Conservation (phyloP, 805 yeast species). For the Lipomyces sp. region DNA sequence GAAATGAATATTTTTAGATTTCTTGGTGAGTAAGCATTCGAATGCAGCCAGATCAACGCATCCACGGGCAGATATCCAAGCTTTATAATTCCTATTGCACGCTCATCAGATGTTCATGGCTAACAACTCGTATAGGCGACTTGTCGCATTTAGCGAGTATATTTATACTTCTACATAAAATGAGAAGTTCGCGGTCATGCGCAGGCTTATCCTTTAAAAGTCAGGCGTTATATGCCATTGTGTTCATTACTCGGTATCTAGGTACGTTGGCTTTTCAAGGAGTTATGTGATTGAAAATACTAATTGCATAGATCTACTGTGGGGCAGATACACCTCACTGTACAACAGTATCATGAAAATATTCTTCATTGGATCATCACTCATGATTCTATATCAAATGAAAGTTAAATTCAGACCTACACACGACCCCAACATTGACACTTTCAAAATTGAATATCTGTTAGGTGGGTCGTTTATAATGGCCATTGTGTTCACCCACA, state of each 20-base stretch:
- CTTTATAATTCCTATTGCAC: slow-evolving; percentile 44
- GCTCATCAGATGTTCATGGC: slow-evolving; percentile 44
- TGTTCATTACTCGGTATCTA: slow-evolving; percentile 73
- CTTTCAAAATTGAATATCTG: slow-evolving; percentile 75
- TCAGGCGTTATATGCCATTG: slow-evolving; percentile 75
- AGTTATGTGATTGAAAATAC: slow-evolving; percentile 36
- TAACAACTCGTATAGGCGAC: slow-evolving; percentile 57
- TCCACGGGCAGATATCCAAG: neutral
- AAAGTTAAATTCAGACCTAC: slow-evolving; percentile 60
- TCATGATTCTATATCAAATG: slow-evolving; percentile 77
- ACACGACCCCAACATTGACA: slow-evolving; percentile 66
- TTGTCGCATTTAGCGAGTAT: slow-evolving; percentile 81
- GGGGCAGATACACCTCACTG: slow-evolving; percentile 53
- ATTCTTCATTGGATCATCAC: slow-evolving; percentile 74
- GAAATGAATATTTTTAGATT: slow-evolving; percentile 41
- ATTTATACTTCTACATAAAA: slow-evolving; percentile 72
- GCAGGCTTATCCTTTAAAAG: slow-evolving; percentile 90
- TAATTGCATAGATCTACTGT: slow-evolving; percentile 46
- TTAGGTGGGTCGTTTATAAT: slow-evolving; percentile 63
- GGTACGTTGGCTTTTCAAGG: slow-evolving; percentile 56
- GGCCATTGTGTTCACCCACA: slow-evolving; percentile 67
- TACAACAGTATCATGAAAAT: slow-evolving; percentile 84
- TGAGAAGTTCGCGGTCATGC: slow-evolving; percentile 65
- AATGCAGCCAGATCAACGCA: slow-evolving; percentile 9
- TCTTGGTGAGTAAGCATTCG: slow-evolving; percentile 30